Evolutionary conservation across 2,329 filamentous ascomycete genomes (phyloP).

Genomic region (Xylaria hypoxylon): DNA sequence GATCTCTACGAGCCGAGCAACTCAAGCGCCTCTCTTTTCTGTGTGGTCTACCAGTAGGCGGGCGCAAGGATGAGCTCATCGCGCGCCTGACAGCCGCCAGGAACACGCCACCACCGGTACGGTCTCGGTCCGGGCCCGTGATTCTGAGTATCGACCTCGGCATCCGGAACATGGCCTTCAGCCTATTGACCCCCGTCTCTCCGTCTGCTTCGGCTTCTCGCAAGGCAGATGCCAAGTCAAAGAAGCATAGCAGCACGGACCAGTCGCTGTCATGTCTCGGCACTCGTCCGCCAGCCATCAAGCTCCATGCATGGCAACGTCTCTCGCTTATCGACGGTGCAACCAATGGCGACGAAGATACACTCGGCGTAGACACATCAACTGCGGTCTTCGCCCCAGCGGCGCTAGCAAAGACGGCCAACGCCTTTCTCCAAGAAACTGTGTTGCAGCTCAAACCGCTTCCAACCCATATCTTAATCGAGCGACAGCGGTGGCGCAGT

Average conservation of each 20-base stretch:
- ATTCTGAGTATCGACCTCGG: conserved; percentile 87
- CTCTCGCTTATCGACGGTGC: conserved; percentile 34
- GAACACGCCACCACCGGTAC: background rate
- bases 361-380: background rate
- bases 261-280: background rate
- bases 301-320: conserved; percentile 54
- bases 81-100: conserved; percentile 59
- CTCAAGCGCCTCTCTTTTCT: conserved; percentile 70
- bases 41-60: conserved; percentile 69
- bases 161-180: conserved; percentile 82
- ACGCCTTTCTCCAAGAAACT: conserved; percentile 51
- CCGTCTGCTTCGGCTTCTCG: background rate
- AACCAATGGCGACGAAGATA: background rate
- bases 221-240: conserved; percentile 10
- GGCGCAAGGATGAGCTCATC: conserved; percentile 68
- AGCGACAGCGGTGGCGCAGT: conserved; percentile 71
- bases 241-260: conserved; percentile 8
- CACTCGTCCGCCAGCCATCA: conserved; percentile 39
- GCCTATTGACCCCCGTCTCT: conserved; percentile 60
- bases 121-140: conserved; percentile 46
- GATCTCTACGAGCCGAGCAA: conserved; percentile 58
- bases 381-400: conserved; percentile 49
- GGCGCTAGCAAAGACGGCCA: conserved; percentile 51
- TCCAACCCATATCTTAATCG: conserved; percentile 78
- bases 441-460: conserved; percentile 66